Percentiles rank a stretch among this genome's conserved stretches.
phyloP scores from a whole-genome alignment of 2,329 filamentous ascomycete species.

The Pseudogymnoascus sp. region DNA sequence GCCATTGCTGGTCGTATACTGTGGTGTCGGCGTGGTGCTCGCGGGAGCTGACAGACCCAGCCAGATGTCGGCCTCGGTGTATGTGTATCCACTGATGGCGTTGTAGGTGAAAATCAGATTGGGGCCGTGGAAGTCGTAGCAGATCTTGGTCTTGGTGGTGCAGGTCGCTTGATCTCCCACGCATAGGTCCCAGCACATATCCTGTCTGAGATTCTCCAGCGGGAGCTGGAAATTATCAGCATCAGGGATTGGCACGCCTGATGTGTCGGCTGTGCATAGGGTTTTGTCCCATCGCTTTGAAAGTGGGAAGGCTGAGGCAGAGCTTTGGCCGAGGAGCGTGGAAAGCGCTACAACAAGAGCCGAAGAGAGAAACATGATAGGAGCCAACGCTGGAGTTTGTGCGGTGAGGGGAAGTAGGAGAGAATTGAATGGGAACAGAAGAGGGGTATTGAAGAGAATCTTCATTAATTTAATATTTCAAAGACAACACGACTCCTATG shows the following conservation, averaged over 20 bases:
- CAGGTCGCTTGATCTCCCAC: not conserved
- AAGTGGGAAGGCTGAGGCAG: not conserved
- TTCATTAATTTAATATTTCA: not conserved
- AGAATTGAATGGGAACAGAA: not conserved
- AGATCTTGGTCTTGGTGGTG: not conserved
- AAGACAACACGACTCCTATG: not conserved
- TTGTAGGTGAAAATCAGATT: slow-evolving; percentile 3
- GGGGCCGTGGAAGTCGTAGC: slow-evolving; percentile 1
- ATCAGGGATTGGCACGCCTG: slow-evolving; percentile 1
- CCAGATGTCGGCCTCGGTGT: not conserved
- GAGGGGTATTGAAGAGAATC: not conserved
- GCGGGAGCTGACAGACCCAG: not conserved
- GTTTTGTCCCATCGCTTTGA: slow-evolving; percentile 1
- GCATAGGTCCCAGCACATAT: slow-evolving; percentile 7
- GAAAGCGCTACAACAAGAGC: not conserved
- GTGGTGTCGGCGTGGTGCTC: not conserved
- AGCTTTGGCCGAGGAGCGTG: not conserved
- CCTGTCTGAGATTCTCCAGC: not conserved
- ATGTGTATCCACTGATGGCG: not conserved
- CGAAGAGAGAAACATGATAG: not conserved
- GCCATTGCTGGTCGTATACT: not conserved
- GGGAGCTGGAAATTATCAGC: not conserved
- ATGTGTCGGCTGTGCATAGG: not conserved
- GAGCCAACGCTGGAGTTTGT: not conserved
- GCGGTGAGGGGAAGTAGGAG: not conserved